Conservation (phyloP, 2,329 filamentous ascomycete genomes). For the Aureobasidium mangrovei region DNA sequence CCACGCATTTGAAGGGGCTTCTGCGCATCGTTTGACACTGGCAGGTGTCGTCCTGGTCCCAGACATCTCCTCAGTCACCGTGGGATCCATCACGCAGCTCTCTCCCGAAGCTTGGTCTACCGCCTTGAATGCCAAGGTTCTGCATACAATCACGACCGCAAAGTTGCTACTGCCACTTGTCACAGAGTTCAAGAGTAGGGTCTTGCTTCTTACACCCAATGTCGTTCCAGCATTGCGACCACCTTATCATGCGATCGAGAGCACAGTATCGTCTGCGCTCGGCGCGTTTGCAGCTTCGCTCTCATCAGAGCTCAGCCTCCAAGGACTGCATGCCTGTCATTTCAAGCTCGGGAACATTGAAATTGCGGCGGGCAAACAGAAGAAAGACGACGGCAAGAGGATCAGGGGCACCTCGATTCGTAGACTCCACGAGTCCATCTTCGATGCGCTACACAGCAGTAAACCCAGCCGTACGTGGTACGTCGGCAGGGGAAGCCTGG, state of each 20-base stretch:
- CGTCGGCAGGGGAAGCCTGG: conserved; percentile 72
- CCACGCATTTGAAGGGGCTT: conserved; percentile 64
- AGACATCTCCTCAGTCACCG: conserved; percentile 51
- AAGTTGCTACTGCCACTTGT: conserved; percentile 66
- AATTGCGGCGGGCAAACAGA: conserved; percentile 47
- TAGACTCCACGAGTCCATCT: conserved; percentile 76
- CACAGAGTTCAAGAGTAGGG: conserved; percentile 49
- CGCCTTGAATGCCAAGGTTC: conserved; percentile 81
- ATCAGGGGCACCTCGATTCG: conserved; percentile 54
- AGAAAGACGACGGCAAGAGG: conserved; percentile 37
- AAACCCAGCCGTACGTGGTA: conserved; percentile 55
- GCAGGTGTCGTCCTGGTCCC: conserved; percentile 78
- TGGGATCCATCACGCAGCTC: conserved; percentile 76
- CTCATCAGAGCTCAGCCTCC: conserved; percentile 65
- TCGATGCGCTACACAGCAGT: conserved; percentile 72
- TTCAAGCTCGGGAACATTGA: conserved; percentile 90
- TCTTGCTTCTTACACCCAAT: conserved; percentile 69
- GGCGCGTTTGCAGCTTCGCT: conserved; percentile 76
- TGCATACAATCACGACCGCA: conserved; percentile 79
- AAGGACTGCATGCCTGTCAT: conserved; percentile 72
- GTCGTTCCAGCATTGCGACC: conserved; percentile 73
- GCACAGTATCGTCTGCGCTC: conserved; percentile 76
- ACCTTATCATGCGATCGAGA: conserved; percentile 77
- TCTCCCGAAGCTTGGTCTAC: conserved; percentile 78
- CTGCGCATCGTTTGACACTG: conserved; percentile 65